These are phyloP conservation scores for Tanozyma kutaoensis DNA, from an alignment of 805 yeast species.

Conservation along the genomic window DNA sequence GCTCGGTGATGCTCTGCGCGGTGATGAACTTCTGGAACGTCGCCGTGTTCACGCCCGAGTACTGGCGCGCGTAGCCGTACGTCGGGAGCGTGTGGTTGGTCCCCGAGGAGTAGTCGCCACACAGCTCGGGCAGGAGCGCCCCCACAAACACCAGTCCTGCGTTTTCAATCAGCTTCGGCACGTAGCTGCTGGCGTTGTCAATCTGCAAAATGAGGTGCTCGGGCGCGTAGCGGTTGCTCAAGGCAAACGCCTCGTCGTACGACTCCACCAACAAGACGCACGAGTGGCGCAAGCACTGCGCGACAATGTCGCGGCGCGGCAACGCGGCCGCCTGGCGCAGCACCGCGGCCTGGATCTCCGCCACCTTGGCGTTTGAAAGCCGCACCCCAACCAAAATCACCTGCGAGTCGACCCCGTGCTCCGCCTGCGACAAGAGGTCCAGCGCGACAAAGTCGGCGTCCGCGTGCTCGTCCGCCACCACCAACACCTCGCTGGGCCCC, in stretches of 20 bases:
- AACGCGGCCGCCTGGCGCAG: constrained; percentile 69
- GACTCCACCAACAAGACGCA: constrained; percentile 58
- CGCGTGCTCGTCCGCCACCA: constrained; percentile 77
- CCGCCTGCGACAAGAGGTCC: constrained; percentile 94
- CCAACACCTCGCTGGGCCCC: constrained; percentile 96
- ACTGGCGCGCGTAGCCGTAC: constrained; percentile 95
- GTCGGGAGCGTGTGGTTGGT: constrained; percentile 98
- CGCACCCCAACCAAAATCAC: constrained; percentile 81
- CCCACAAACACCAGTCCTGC: constrained; percentile 98
- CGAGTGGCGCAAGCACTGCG: constrained; percentile 87
- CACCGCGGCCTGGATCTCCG: constrained; percentile 69
- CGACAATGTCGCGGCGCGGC: constrained; percentile 88
- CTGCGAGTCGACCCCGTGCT: constrained; percentile 97
- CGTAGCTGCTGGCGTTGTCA: constrained; percentile 61
- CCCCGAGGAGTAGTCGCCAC: constrained; percentile 97
- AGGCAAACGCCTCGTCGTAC: constrained; percentile 69
- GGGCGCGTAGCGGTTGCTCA: constrained; percentile 90
- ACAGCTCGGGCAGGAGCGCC: constrained; percentile 89
- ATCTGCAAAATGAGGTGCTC: constrained; percentile 93
- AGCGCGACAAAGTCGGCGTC: constrained; percentile 97
- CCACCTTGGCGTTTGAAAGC: constrained; percentile 45
- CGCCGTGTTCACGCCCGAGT: constrained; percentile 92
- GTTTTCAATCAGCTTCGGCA: constrained; percentile 59
- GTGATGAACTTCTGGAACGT: constrained; percentile 94
- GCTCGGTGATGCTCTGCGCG: constrained; percentile 75